phyloP scores from a whole-genome alignment of 2,329 filamentous ascomycete species.

The Lachnellula subtilissima region DNA sequence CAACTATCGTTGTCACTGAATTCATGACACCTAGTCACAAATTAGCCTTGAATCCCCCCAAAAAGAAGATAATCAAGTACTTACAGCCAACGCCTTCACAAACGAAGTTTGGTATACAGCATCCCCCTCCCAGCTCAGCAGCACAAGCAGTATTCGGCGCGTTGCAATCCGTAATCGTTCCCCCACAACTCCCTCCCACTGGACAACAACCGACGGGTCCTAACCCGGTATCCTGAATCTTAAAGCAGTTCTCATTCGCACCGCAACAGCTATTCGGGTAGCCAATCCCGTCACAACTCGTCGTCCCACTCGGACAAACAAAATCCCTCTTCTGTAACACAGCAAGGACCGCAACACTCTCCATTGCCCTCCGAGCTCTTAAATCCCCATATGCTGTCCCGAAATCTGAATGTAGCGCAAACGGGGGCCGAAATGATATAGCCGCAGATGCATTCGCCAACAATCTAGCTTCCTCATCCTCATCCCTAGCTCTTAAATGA shows the following conservation, averaged over 20 bases:
- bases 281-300: conserved; percentile 58
- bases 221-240: conserved; percentile 55
- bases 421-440: conserved; percentile 44
- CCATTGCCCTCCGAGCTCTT: conserved; percentile 8
- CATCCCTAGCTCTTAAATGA: conserved; percentile 17
- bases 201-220: conserved; percentile 75
- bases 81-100: conserved; percentile 67
- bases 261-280: conserved; percentile 70
- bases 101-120: conserved; percentile 67
- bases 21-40: conserved; percentile 5
- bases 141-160: conserved; percentile 61
- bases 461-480: conserved; percentile 18
- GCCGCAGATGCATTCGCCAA: conserved; percentile 18
- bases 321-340: conserved; percentile 54
- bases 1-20: conserved; percentile 2
- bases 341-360: conserved; percentile 37
- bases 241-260: conserved; percentile 60
- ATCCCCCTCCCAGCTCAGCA: conserved; percentile 63
- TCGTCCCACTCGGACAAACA: conserved; percentile 62
- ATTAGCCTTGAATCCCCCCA: not conserved
- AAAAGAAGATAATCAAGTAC: conserved; percentile 20
- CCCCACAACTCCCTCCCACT: conserved; percentile 56
- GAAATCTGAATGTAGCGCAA: conserved; percentile 42
- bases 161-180: conserved; percentile 57
- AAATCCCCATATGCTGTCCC: conserved; percentile 10